A percentile compares a stretch with the other conserved stretches of the same genome.
phyloP scores from a whole-genome alignment of 148 eudicot species.

The Vaccinium vitisidaea region DNA sequence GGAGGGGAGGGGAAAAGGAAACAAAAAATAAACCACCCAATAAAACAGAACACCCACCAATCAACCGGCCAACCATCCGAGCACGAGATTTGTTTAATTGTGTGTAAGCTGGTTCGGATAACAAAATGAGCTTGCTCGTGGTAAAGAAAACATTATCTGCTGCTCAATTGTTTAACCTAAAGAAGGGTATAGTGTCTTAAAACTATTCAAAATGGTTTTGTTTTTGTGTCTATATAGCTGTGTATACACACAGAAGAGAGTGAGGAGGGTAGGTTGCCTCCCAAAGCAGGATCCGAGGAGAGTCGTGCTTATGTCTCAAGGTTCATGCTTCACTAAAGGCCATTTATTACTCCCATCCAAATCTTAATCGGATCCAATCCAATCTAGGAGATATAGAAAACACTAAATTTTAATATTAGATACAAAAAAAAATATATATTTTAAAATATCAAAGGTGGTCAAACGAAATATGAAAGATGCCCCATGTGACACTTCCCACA shows the following conservation, averaged over 20 bases:
- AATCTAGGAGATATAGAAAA: constrained; percentile 23
- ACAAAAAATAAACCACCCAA: too few species aligned
- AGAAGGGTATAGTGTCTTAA: too few species aligned
- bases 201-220: too few species aligned
- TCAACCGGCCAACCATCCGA: too few species aligned
- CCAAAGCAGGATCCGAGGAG: constrained; percentile 23
- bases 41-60: too few species aligned
- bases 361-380: constrained; percentile 29
- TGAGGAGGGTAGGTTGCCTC: constrained; percentile 30
- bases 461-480: constrained; percentile 9
- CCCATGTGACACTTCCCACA: constrained; percentile 17
- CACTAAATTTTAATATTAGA: background rate
- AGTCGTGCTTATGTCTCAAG: constrained; percentile 34
- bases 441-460: background rate
- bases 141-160: too few species aligned
- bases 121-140: too few species aligned
- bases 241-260: background rate
- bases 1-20: too few species aligned
- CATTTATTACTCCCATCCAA: constrained; percentile 32
- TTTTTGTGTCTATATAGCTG: too few species aligned
- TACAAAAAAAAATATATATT: background rate
- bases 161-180: too few species aligned
- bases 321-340: constrained; percentile 34
- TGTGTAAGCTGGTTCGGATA: too few species aligned
- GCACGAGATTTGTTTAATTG: too few species aligned